Evolutionary conservation across 768 basidiomycete species (phyloP).

Genomic region (Tubosaeta brunneosetosa): DNA sequence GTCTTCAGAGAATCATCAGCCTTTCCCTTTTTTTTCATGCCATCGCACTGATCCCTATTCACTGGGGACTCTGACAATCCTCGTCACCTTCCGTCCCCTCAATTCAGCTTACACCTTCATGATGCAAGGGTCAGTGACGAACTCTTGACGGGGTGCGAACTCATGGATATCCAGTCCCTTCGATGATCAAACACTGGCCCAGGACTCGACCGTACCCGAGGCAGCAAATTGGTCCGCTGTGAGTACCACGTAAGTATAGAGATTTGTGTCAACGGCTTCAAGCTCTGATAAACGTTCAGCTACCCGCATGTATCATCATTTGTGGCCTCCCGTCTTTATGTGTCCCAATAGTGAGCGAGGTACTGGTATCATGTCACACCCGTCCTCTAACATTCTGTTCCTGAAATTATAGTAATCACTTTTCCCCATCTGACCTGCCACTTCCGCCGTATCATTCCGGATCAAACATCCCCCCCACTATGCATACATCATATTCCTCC

Average conservation of each 20-base stretch:
- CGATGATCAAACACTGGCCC: constrained; percentile 1
- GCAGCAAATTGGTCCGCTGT: not conserved
- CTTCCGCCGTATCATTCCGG: not conserved
- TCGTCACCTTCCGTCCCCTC: not conserved
- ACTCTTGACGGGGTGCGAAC: not conserved
- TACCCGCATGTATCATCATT: not conserved
- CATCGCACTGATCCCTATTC: constrained; percentile 7
- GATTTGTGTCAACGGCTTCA: not conserved
- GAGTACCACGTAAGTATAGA: constrained; percentile 8
- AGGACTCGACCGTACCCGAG: not conserved
- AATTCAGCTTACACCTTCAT: not conserved
- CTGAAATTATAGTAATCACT: constrained; percentile 1
- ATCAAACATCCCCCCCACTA: not conserved
- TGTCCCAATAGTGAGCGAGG: constrained; percentile 8
- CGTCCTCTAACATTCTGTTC: not conserved
- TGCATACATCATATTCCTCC: not conserved
- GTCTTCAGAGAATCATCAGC: not conserved
- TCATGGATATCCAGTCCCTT: constrained; percentile 5
- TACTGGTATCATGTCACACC: not conserved
- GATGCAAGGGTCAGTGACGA: constrained; percentile 6
- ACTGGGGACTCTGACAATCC: constrained; percentile 5
- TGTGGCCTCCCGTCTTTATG: not conserved
- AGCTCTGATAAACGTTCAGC: constrained; percentile 10
- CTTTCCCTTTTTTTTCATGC: constrained; percentile 11
- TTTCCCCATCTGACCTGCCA: not conserved